Base-by-base conservation (phyloP, 2,329 filamentous ascomycete genomes). In the Penicillium concentricum region DNA sequence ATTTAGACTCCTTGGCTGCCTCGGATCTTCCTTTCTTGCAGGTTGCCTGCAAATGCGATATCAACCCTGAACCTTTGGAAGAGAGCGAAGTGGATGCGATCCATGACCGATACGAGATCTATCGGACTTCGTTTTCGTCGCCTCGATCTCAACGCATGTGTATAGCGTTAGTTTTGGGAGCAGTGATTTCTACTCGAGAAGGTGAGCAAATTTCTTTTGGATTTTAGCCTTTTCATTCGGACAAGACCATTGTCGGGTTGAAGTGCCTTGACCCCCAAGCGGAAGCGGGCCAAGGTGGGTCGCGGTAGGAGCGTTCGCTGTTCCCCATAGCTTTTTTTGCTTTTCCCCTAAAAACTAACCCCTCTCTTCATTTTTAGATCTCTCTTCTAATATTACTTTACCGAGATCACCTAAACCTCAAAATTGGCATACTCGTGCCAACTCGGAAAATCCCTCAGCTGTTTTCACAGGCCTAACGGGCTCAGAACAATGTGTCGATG, bases 11-110 rank as follows among this genome's bases (percentile, higher is more conserved):
- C 41, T 81, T 96, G 50, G 84, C 86, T 56, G 88, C 87, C 66
- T 86, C 88, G 18, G 82, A 83, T 24, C 76, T 96, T 38, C 91
- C 92, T 9, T 89, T 88, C 51, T 82, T 93, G 60, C 83, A 97
- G 41, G 90, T 95, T 50, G 91, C 91, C 54, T 93, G 88, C 73
- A 97, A 97, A 80, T 96, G 91, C 78, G 93, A 97, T 73, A 84
- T 86, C 49, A 86, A 88, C 46, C 84, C 87, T 3, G 54, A 56
- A 34, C 48, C 54, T 35, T 22, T 46, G 60, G 82, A 84, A 56
- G 79, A 85, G 57, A 87, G 89, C 68, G 84, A 91, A 69, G 81
- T 95, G 54, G 86, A 93, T 68, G 84, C 88, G 15, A 81, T 85
- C 84, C 83, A 88, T 58, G 82, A 88, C 16, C 88, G 85, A 65